Evolutionary conservation across 2,329 filamentous ascomycete genomes (phyloP), one percentile per base, ranked within the genome.

Genomic region (Ascochyta lentis): DNA sequence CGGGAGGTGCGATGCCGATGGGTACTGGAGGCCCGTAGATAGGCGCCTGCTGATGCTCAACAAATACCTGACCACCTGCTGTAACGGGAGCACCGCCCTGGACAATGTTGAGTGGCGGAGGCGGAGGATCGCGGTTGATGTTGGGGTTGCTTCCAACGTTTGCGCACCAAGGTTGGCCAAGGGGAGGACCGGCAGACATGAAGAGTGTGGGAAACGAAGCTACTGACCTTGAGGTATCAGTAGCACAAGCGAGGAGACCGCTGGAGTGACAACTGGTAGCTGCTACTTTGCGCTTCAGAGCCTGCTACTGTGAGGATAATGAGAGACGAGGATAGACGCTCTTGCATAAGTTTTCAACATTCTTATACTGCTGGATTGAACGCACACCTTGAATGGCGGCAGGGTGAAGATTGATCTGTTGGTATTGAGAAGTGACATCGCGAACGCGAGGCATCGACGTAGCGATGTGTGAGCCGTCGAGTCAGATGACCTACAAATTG

Each of bases 141-240:
- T 71, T 72, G 15, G 71, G 70, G 54, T 75, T 75, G 52, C 64
- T 62, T 29, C 66, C 65, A n/a, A 74, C 59, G 61, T 74, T 67
- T 35, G 59, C 66, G 51, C 58, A 49, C 65, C 66, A 72, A 34
- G 69, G 61, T 49, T 64, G 53, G 38, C 68, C 68, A 29, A 66
- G 50, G 37, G 68, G 69, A 45, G 66, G 70, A 9, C 65, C 66
- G 22, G 61, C 64, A 45, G 69, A 61, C 70, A 74, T 74, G 43
- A 15, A 44, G 38, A 16, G 16, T 9, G 12, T n/a, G 34, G 24
- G 22, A 29, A 10, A 24, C 16, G 16, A 33, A 22, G 33, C 26
- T 43, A 26, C 34, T 23, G 40, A 29, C 40, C 19, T 31, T 34
- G 6, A 23, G 9, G 4, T 24, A 33, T 40, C 4, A 24, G 27